Conservation (phyloP, 331 rosid species). For the Pyracantha coccinea region DNA sequence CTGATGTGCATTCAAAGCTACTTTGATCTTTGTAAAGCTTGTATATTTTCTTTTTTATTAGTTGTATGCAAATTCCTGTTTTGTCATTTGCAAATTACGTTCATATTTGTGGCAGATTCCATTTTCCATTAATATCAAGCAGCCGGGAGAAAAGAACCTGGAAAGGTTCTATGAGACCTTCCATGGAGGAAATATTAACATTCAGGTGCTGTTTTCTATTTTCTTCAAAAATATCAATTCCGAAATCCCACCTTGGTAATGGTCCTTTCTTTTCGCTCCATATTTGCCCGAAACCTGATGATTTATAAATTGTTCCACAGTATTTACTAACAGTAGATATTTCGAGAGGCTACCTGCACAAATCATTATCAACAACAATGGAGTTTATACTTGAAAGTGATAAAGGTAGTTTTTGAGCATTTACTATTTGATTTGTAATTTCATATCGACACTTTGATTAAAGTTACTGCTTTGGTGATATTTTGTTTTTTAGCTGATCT, state of each 20-base stretch:
- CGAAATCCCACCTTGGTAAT: neutral
- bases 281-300: conserved; percentile 16
- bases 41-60: neutral
- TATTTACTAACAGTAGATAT: conserved; percentile 74
- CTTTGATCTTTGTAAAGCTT: neutral
- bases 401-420: conserved; percentile 34
- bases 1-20: neutral
- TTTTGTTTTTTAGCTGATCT: conserved; percentile 50
- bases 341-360: conserved; percentile 81
- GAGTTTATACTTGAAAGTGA: conserved; percentile 85
- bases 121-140: conserved; percentile 57
- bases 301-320: conserved; percentile 43
- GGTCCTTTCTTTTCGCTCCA: neutral
- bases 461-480: neutral
- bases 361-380: conserved; percentile 60
- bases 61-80: conserved; percentile 8
- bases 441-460: conserved; percentile 1
- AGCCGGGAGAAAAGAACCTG: conserved; percentile 38
- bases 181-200: conserved; percentile 77
- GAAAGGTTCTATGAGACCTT: conserved; percentile 79
- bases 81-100: conserved; percentile 12
- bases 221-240: neutral
- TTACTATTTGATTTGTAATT: neutral
- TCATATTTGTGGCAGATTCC: conserved; percentile 54
- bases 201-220: conserved; percentile 56